Evolutionary conservation across 495 filamentous ascomycete species (phyloP).

Genomic region (Penicillium crystallinum): DNA sequence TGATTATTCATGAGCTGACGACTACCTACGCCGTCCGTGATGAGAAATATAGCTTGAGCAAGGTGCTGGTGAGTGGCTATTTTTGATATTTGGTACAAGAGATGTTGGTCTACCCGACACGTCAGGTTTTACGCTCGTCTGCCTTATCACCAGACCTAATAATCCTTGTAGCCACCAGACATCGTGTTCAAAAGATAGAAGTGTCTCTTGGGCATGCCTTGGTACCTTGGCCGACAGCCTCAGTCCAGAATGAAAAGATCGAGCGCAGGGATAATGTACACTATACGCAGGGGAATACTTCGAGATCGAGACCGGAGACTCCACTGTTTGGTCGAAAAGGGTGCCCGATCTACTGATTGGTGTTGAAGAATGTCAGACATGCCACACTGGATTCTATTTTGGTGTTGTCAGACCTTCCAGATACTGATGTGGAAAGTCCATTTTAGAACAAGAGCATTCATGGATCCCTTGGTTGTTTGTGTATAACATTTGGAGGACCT

Average conservation of each 20-base stretch:
- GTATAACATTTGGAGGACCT: background rate
- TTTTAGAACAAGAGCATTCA: no score
- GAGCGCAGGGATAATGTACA: background rate
- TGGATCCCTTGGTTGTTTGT: background rate
- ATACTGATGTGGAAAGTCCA: background rate
- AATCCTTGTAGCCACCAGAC: background rate
- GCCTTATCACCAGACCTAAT: background rate
- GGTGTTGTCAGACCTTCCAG: background rate
- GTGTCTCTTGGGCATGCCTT: background rate
- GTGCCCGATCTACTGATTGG: background rate
- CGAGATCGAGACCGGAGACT: background rate
- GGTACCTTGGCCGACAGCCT: background rate
- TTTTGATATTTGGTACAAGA: no score
- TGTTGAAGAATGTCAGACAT: background rate
- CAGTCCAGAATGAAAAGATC: background rate
- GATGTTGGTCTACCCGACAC: slow-evolving; percentile 2
- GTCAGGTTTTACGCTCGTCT: background rate
- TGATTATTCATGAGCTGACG: slow-evolving; percentile 2
- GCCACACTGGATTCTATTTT: background rate
- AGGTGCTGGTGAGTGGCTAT: no score
- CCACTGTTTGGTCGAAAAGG: background rate
- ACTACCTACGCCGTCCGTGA: no score
- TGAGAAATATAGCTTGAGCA: no score
- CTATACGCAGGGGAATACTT: background rate
- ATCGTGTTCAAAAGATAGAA: background rate